Evolutionary conservation across 106 monocot species (phyloP).

Genomic region (Iris macrosiphon): DNA sequence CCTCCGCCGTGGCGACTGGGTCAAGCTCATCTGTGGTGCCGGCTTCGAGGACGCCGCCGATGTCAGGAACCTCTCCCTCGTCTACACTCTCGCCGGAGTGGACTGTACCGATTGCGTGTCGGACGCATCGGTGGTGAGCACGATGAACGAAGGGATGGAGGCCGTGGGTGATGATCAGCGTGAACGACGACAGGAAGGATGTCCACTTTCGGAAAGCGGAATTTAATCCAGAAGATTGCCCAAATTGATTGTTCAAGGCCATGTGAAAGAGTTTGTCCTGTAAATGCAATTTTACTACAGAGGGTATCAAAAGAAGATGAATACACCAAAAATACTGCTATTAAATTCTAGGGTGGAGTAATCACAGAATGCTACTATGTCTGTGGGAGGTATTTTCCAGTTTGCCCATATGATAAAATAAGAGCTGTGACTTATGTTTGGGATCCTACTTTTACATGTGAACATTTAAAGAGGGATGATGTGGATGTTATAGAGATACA

Average conservation of each 20-base stretch:
- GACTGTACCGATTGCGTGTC: constrained; percentile 94
- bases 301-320: constrained; percentile 6
- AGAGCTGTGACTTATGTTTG: constrained; percentile 72
- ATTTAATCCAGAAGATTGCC: constrained; percentile 88
- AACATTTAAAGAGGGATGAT: constrained; percentile 61
- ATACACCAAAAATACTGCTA: background rate
- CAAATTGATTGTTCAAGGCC: constrained; percentile 72
- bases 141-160: constrained; percentile 79
- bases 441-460: constrained; percentile 51
- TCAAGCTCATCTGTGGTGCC: too few species aligned
- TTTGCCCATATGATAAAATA: constrained; percentile 97
- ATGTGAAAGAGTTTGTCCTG: constrained; percentile 85
- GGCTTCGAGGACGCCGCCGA: too few species aligned
- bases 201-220: constrained; percentile 98
- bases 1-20: too few species aligned
- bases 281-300: constrained; percentile 66
- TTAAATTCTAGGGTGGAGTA: constrained; percentile 74
- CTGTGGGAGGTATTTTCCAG: constrained; percentile 81
- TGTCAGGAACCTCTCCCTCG: too few species aligned
- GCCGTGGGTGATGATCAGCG: constrained; percentile 97
- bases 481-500: constrained; percentile 98
- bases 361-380: constrained; percentile 91
- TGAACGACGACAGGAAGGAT: constrained; percentile 80
- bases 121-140: constrained; percentile 70
- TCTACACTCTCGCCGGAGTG: too few species aligned